phyloP scores from a whole-genome alignment of 176 grass and related monocot species.

The Oryza glumipatula region DNA sequence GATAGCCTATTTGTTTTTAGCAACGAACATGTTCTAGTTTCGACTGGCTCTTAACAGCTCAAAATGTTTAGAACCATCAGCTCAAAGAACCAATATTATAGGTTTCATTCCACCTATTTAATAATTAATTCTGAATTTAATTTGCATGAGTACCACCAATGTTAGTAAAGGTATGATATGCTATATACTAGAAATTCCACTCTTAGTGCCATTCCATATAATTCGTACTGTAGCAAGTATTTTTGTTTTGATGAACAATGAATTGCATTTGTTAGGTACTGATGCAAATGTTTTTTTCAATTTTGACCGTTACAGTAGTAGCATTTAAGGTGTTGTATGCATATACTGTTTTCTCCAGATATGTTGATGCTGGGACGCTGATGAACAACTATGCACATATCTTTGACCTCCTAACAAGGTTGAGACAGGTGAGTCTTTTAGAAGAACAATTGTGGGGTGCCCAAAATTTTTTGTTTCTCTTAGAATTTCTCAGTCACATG shows the following conservation, averaged over 20 bases:
- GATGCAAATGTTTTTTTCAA: neutral
- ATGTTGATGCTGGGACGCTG: conserved; percentile 84
- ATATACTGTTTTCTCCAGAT: conserved; percentile 55
- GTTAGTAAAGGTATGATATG: neutral
- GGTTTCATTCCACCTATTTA: conserved; percentile 15
- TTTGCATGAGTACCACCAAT: neutral
- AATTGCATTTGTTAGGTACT: conserved; percentile 35
- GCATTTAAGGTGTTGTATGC: neutral
- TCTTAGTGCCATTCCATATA: conserved; percentile 6
- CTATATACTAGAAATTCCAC: neutral
- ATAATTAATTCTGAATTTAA: conserved; percentile 26
- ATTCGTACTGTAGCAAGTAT: neutral
- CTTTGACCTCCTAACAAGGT: conserved; percentile 94
- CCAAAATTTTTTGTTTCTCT: conserved; percentile 23
- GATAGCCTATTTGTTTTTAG: conserved; percentile 20
- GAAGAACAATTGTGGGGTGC: neutral
- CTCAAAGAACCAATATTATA: conserved; percentile 14
- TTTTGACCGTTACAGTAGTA: conserved; percentile 2
- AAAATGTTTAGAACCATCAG: neutral
- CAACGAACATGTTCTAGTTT: conserved; percentile 6
- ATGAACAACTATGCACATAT: conserved; percentile 99
- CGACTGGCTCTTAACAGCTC: conserved; percentile 1
- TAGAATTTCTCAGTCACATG: conserved; percentile 10
- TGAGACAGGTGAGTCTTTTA: conserved; percentile 71
- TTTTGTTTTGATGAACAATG: neutral